Base-by-base conservation (phyloP, 2,329 filamentous ascomycete genomes). In the Monilinia vaccinii-corymbosi region DNA sequence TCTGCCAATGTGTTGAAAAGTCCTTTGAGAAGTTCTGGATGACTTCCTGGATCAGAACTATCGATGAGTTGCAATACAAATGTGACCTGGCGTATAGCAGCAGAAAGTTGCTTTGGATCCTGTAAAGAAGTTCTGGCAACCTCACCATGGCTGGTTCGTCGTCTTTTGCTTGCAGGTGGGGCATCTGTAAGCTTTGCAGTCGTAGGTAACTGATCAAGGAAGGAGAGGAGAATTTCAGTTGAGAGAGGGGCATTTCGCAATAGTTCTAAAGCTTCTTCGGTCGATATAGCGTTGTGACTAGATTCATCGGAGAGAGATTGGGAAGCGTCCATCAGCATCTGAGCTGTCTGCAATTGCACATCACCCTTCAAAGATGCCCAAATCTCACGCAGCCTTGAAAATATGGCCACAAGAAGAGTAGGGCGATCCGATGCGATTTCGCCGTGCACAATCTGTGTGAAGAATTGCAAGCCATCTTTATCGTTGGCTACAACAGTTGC, bases 11-110 rank as follows among this genome's bases (percentile, higher is more conserved):
- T 82, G 60, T 87, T 85, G 75, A 97, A 99, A 4, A 99, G 78
- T 32, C 83, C 84, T 61, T 85, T 84, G 7, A 96, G 79, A 44
- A 99, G 78, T 68, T 89, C 83, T 0, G 89, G 84, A 71, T 96
- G 88, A 34, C 83, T 80, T 60, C 85, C 85, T 0, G 90, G 88
- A 49, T 84, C 81, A 3, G 91, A 93, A 52, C 83, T 84, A 70
- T 97, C 92, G 18, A 97, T 83, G 31, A 97, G 76, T 72, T 97
- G 92, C 42, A 97, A 78, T 13, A 97, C 89, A 69, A 96, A 85
- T 0, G 92, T 96, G 58, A 93, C 82, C 67, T 87, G 88, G 66
- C 84, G 84, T 63, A 97, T 80, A 8, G 86, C 81, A 51, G 81
- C 79, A 64, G 82, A 83, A 34, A 92, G 74, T 69, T 89, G 85